Evolutionary conservation across 2,329 filamentous ascomycete species (phyloP), one percentile per base, ranked within the genome.

Genomic region (Beauveria rudraprayagi): DNA sequence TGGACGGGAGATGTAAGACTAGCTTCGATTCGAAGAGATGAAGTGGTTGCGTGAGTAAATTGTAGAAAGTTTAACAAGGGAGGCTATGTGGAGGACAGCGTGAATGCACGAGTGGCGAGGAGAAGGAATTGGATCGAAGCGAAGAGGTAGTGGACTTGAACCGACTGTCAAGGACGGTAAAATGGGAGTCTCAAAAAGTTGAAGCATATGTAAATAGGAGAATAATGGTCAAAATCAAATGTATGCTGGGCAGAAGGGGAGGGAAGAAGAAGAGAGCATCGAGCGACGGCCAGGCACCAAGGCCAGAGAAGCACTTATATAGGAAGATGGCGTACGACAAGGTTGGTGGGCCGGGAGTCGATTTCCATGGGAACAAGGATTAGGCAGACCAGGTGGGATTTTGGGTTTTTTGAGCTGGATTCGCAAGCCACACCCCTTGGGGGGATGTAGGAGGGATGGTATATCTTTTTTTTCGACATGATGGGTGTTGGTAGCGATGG

Each of bases 231-330:
- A 11, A 43, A 14, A 52, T 46, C 19, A 30, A 1, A 19, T 43
- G 11, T 41, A 50, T 51, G 34, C 17, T 28, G 17, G n/a, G 48
- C 10, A 46, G 26, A 40, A 48, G 41, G 16, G 30, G 44, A 57
- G 34, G 46, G 47, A 56, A 50, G 44, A 60, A 28, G 30, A 28
- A 52, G 56, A 63, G 30, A 47, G 37, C 51, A 60, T 50, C 37
- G 44, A 58, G 34, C 8, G 53, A 51, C n/a, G 56, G 61, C 61
- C 50, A 59, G 61, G 61, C 61, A 62, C 54, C 61, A 62, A 60
- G 50, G 56, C 51, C 47, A 51, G 61, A 34, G 48, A 56, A 37
- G 60, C 46, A 61, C 50, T 52, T 61, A 61, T 61, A 61, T 55
- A 55, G 46, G 34, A 44, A 37, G 17, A 59, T 19, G 24, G 50